Base-by-base conservation (phyloP, 345 rosid genomes). In the Garcia nutans region DNA sequence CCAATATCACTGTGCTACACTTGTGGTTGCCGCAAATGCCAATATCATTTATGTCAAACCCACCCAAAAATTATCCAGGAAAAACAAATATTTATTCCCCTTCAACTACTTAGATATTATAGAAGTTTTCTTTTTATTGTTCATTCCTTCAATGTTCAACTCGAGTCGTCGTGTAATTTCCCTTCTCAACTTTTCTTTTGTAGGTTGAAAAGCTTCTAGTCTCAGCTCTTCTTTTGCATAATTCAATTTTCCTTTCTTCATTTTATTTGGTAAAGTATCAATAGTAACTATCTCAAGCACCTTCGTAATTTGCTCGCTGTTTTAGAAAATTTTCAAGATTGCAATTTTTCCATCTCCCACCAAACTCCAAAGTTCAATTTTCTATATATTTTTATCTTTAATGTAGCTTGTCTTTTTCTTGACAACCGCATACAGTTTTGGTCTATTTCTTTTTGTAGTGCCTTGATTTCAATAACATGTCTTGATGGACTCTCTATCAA, bases 321-420 rank as follows among this genome's bases (percentile, higher is more conserved):
- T 76, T 45, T 84, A 81, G 76, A 84, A 57, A 61, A 82, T 84
- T 49, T 77, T 77, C 83, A 81, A 77, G 8, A 84, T 70, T 10
- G 87, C 72, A 11, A 85, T 79, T 77, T 84, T 84, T 9, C 87
- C 85, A 2, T 24, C 75, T 0, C 87, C 87, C 8, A 82, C 76
- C 41, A 52, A 23, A 2, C 87, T 85, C 69, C 79, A 82, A 20
- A 82, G 63, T 31, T 80, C 87, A 37, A 82, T 74, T 17, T n/a
- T n/a, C n/a, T n/a, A n/a, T n/a, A n/a, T n/a, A n/a, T n/a, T n/a
- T n/a, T n/a, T n/a, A n/a, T n/a, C n/a, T n/a, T n/a, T n/a, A n/a
- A n/a, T n/a, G n/a, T n/a, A n/a, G n/a, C n/a, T n/a, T n/a, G n/a
- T n/a, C n/a, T n/a, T n/a, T n/a, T n/a, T n/a, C n/a, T n/a, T n/a